These are phyloP conservation scores for Penicillium rolfsii DNA, from an alignment of 2,329 filamentous ascomycete species.

Conservation along the genomic window DNA sequence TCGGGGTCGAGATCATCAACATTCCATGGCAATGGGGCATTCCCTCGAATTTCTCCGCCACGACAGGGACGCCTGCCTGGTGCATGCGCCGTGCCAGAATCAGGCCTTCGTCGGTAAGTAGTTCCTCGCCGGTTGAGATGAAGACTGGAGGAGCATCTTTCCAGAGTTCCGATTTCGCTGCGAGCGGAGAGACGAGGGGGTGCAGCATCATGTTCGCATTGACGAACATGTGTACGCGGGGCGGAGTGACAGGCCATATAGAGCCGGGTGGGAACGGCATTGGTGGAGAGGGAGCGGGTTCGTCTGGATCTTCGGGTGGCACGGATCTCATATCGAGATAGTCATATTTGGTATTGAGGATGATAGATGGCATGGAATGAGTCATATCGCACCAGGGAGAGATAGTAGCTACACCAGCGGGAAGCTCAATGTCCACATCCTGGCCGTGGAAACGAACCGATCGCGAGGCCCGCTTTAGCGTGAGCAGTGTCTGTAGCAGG, in stretches of 20 bases:
- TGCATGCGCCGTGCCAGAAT: constrained; percentile 47
- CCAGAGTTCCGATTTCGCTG: constrained; percentile 43
- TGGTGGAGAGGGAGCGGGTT: constrained; percentile 27
- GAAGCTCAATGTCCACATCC: constrained; percentile 45
- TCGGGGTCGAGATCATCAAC: constrained; percentile 55
- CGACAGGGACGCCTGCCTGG: constrained; percentile 41
- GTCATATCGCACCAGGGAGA: constrained; percentile 51
- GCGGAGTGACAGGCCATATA: constrained; percentile 47
- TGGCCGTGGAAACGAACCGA: constrained; percentile 47
- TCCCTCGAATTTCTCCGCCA: constrained; percentile 49
- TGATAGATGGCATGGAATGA: constrained; percentile 47
- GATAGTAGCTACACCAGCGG: constrained; percentile 44
- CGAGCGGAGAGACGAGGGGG: constrained; percentile 47
- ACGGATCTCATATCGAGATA: constrained; percentile 41
- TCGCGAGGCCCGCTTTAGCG: constrained; percentile 40
- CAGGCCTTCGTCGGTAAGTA: constrained; percentile 46
- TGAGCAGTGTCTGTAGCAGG: constrained; percentile 49
- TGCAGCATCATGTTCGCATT: constrained; percentile 44
- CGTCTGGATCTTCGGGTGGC: constrained; percentile 20
- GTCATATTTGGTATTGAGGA: constrained; percentile 45
- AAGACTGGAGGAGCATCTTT: constrained; percentile 46
- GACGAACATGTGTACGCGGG: constrained; percentile 48
- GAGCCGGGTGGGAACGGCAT: constrained; percentile 39
- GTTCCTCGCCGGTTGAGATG: constrained; percentile 48
- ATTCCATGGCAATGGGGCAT: constrained; percentile 59